phyloP scores from a whole-genome alignment of 805 yeast genomes.

The Danielozyma ontarioensis region DNA sequence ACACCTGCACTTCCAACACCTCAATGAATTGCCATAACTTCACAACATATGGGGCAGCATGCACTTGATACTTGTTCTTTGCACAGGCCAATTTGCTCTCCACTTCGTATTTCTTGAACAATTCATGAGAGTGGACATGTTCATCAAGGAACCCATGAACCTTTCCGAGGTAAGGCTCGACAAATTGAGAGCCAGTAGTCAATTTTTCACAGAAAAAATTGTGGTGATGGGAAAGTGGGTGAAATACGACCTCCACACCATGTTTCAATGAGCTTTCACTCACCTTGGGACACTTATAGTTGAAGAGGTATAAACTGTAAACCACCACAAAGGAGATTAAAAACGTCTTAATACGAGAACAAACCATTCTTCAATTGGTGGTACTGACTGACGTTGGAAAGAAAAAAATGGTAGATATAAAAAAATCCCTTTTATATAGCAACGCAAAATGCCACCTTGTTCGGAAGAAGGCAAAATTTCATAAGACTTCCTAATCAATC shows the following conservation, averaged over 20 bases:
- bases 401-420: not conserved
- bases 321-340: constrained; percentile 21
- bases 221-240: constrained; percentile 35
- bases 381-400: not conserved
- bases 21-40: constrained; percentile 31
- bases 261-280: constrained; percentile 24
- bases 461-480: not conserved
- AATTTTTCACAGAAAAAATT: constrained; percentile 29
- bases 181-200: constrained; percentile 20
- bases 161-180: constrained; percentile 25
- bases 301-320: constrained; percentile 32
- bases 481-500: not conserved
- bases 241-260: constrained; percentile 25
- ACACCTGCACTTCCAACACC: constrained; percentile 25
- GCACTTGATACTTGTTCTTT: constrained; percentile 16
- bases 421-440: no score
- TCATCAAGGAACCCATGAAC: constrained; percentile 27
- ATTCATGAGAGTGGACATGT: constrained; percentile 32
- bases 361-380: not conserved
- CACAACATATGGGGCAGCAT: constrained; percentile 27
- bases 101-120: constrained; percentile 28
- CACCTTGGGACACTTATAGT: constrained; percentile 34
- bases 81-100: constrained; percentile 19
- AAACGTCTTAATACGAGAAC: constrained; percentile 13
- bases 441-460: no score